A percentile compares a stretch with the other conserved stretches of the same genome.
These are phyloP conservation scores for Clitopilus hobsonii DNA, from an alignment of 768 basidiomycete species.

Conservation along the genomic window DNA sequence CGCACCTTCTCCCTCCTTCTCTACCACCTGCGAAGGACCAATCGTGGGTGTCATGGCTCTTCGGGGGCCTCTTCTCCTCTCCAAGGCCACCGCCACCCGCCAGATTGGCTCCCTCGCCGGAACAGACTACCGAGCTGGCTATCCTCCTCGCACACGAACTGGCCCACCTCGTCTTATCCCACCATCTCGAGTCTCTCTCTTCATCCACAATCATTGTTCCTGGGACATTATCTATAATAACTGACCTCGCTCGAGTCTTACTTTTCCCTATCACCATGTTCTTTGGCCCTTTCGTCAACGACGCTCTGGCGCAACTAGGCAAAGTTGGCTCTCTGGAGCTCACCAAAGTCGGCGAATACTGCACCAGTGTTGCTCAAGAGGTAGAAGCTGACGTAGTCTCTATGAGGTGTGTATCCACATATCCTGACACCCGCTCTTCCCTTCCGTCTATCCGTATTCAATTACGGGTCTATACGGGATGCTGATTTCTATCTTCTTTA, in stretches of 20 bases:
- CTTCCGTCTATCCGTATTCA: too few relatives aligned
- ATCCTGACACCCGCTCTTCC: too few relatives aligned
- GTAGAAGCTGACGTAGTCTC: constrained; percentile 92
- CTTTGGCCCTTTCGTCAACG: constrained; percentile 93
- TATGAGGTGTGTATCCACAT: constrained; percentile 46
- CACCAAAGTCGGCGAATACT: constrained; percentile 64
- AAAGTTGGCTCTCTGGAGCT: constrained; percentile 76
- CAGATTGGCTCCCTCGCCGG: constrained; percentile 57
- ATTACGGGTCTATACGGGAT: constrained; percentile 5
- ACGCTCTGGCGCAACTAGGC: constrained; percentile 81
- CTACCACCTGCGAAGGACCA: constrained; percentile 15
- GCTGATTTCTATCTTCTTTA: background rate
- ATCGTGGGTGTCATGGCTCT: constrained; percentile 44
- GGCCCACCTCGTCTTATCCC: constrained; percentile 84
- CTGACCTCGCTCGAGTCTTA: constrained; percentile 73
- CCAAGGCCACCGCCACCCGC: constrained; percentile 17
- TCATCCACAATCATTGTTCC: constrained; percentile 81
- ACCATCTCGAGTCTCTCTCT: constrained; percentile 90
- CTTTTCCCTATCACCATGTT: constrained; percentile 89
- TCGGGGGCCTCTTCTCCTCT: constrained; percentile 38
- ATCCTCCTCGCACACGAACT: constrained; percentile 92
- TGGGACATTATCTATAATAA: constrained; percentile 66
- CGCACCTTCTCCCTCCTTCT: constrained; percentile 10
- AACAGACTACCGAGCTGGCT: constrained; percentile 87
- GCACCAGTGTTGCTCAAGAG: constrained; percentile 81